Base-by-base conservation (phyloP, 306 rosid genomes). In the Cucurbita moschata region DNA sequence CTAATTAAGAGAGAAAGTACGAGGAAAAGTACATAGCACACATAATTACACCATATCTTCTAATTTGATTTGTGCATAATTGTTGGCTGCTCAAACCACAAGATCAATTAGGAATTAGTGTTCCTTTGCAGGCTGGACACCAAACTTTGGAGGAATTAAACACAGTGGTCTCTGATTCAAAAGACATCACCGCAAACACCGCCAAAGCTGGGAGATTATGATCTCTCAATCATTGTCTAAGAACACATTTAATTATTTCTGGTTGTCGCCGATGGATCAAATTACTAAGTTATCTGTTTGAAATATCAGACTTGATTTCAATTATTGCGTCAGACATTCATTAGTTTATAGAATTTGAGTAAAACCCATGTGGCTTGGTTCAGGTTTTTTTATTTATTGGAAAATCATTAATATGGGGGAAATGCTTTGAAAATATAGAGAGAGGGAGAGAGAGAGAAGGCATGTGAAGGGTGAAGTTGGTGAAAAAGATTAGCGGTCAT, bases 341-440 rank as follows among this genome's bases (percentile, higher is more conserved):
- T 69, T 81, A 52, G 67, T 75, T 68, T 77, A 64, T 79, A 75
- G 74, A 51, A 26, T 78, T 78, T 73, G 23, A 79, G 73, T 49
- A 43, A 66, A 51, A 46, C 79, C 90, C 97, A 92, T 89, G 97
- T 92, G 96, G 96, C 87, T 80, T 78, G 72, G 71, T 72, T 79
- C 84, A 71, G 86, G 79, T 81, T 74, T 40, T 12, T 50, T 50
- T 0, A n/a, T 75, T 47, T 50, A 67, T 67, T 46, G 14, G 15
- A 18, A 50, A 70, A 47, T 30, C 11, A 67, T 46, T 19, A 2
- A 67, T 67, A 67, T 67, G 73, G 73, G 39, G 12, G 51, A 67
- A 21, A 67, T 37, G 15, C 44, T 72, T 51, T 70, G 59, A 70
- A 69, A 47, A 7, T 69, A 21, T 0, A 69, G 58, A 14, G 35